Evolutionary conservation across 2,329 filamentous ascomycete genomes (phyloP), one percentile per base, ranked within the genome.

Genomic region (Fusarium stilboides): DNA sequence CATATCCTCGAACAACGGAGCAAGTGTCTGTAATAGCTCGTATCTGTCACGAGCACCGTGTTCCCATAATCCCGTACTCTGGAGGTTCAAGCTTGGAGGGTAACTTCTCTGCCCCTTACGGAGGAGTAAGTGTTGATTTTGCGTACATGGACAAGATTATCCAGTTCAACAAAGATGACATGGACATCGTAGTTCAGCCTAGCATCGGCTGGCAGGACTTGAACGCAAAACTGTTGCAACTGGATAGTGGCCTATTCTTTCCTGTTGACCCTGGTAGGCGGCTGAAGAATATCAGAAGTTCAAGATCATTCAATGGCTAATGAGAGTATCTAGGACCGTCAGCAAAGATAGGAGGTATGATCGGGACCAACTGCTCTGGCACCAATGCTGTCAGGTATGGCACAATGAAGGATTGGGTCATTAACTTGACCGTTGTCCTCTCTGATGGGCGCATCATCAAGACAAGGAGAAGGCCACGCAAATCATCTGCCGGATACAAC

Each of bases 171-270:
- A 90, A 92, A 71, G 91, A 93, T 6, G 94, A 97, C 77, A 94
- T 97, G 92, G 94, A 98, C 73, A 86, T 97, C 50, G 92, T 97
- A 6, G 94, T 98, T 5, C 94, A 98, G 78, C 94, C 94, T 5
- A 92, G 92, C 8, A 91, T 98, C 12, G 91, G 92, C n/a, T 98
- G 94, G 94, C 94, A 97, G 86, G 89, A 92, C 53, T 82, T 98
- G 60, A 98, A 98, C 74, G 89, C 91, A 69, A 81, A 88, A 72
- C 77, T 90, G 45, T 85, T 89, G 49, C 89, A 92, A 74, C 88
- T 91, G 79, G 85, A 88, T 39, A 90, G 88, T 6, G 93, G 93
- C 0, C 87, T 98, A 2, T 97, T 97, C 81, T 97, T 97, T 77
- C 94, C 94, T 1, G 90, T 97, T 14, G 94, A 98, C 75, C 94